Base-by-base conservation (phyloP, 2,329 filamentous ascomycete genomes). In the Alternaria angustiovoidea region DNA sequence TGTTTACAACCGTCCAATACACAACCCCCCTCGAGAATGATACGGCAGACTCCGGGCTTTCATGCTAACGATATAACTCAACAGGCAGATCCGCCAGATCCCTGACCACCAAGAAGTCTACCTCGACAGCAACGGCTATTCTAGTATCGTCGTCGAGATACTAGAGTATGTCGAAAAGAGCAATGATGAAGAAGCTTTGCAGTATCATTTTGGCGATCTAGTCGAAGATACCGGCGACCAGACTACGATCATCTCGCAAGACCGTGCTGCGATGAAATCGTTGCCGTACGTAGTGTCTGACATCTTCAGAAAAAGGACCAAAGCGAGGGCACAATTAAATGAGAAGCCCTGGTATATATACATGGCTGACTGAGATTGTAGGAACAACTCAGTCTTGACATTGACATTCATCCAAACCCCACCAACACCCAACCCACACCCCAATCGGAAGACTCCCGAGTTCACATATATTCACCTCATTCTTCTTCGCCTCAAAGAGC, bases 61-160 rank as follows among this genome's bases (percentile, higher is more conserved):
- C 12, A n/a, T 63, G 44, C 60, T 61, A 34, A 65, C 18, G 39
- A 39, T 12, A 7, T 7, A 30, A 20, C 14, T 4, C 46, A 11
- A 46, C 66, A 92, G 90, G 81, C 85, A 86, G 55, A 85, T 93
- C 68, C 88, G 91, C 65, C 86, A 93, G 80, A 88, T 94, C 5
- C 91, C 91, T 51, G 90, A 94, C 76, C 91, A 96, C 78, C 94
- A 98, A 82, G 94, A 97, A 83, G 91, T 97, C 69, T 97, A 89
- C 81, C 89, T 97, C 73, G 93, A 96, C 76, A 85, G 87, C 65
- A 86, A 91, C 64, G 93, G 93, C 51, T 94, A 94, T 78, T 92
- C 92, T 3, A 93, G 87, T 80, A 89, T 97, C 76, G 94, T 97
- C 70, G 86, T 97, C 78, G 94, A 98, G 72, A 92, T 98, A 73